Base-by-base conservation (phyloP, 345 rosid genomes). In the Brassica incana region DNA sequence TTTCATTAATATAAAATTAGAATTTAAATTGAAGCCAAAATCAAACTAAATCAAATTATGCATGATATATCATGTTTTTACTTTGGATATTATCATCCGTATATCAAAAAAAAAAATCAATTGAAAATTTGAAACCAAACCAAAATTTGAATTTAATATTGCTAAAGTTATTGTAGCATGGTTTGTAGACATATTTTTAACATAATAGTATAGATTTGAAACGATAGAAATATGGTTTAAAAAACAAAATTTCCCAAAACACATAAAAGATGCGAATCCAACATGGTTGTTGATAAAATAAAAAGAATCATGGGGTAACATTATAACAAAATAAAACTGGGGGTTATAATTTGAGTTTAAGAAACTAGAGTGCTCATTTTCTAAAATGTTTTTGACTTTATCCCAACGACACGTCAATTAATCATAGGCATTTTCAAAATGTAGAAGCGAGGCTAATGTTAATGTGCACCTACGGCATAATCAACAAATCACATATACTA, bases 341-440 rank as follows among this genome's bases (percentile, higher is more conserved):
- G 78, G 64, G 59, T 10, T 33, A 33, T 33, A 61, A 61, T 20
- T 25, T 74, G 74, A 73, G 23, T 6, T 10, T 48, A 1, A 23
- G 71, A 60, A 23, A 68, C 23, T 29, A 10, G 6, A 62, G 58
- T 2, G 11, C 65, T 12, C 12, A 15, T 23, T 11, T 48, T 68
- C 70, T 67, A 60, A 67, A 73, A 1, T 12, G 62, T 12, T 73
- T 73, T 67, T 69, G 74, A 79, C 82, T 74, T 79, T 69, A 48
- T 74, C 83, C 71, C 64, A 36, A 80, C 75, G 78, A 74, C 66
- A 74, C 78, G 78, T 73, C 70, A 73, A 20, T 61, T 73, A 10
- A 72, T 56, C 65, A 80, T 6, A 16, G 8, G 71, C 66, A 69
- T 18, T 32, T 85, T 77, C 85, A 71, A 73, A 68, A 65, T 43